These are phyloP conservation scores for Mycena filopes DNA, from an alignment of 768 basidiomycete species.

Conservation along the genomic window DNA sequence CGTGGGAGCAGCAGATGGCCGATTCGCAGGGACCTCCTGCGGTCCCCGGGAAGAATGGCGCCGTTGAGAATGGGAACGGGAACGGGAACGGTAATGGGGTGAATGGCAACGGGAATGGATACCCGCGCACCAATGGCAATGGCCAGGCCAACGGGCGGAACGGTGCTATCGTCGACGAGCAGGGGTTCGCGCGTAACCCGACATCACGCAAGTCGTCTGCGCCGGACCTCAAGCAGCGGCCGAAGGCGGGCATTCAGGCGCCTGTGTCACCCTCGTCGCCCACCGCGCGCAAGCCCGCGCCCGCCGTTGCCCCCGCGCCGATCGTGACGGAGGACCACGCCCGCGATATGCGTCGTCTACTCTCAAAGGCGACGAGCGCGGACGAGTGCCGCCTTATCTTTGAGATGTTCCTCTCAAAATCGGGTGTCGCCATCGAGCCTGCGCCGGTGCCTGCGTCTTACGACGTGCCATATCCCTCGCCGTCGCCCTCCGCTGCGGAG, in stretches of 20 bases:
- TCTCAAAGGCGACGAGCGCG: constrained; percentile 75
- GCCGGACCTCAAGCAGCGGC: constrained; percentile 13
- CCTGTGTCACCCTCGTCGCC: constrained; percentile 32
- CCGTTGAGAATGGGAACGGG: background rate
- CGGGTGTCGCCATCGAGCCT: constrained; percentile 53
- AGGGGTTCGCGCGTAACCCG: constrained; percentile 10
- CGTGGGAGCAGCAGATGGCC: constrained; percentile 38
- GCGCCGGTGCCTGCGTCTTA: constrained; percentile 45
- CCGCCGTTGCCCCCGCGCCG: constrained; percentile 31
- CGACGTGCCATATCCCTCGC: constrained; percentile 46
- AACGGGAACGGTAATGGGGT: constrained; percentile 14
- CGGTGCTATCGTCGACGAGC: constrained; percentile 10
- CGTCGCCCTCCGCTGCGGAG: constrained; percentile 42
- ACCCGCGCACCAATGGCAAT: constrained; percentile 14
- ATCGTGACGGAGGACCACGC: constrained; percentile 58
- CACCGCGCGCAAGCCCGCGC: constrained; percentile 32
- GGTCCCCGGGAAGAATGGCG: constrained; percentile 20
- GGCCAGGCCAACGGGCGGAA: background rate
- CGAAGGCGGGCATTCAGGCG: constrained; percentile 33
- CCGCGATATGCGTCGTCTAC: constrained; percentile 72
- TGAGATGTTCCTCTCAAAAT: constrained; percentile 81
- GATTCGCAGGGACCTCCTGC: constrained; percentile 20
- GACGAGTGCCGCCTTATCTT: constrained; percentile 89
- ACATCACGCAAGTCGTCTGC: constrained; percentile 8
- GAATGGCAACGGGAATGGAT: constrained; percentile 10